Base-by-base conservation (phyloP, 768 basidiomycete genomes). In the Cubamyces sp. region DNA sequence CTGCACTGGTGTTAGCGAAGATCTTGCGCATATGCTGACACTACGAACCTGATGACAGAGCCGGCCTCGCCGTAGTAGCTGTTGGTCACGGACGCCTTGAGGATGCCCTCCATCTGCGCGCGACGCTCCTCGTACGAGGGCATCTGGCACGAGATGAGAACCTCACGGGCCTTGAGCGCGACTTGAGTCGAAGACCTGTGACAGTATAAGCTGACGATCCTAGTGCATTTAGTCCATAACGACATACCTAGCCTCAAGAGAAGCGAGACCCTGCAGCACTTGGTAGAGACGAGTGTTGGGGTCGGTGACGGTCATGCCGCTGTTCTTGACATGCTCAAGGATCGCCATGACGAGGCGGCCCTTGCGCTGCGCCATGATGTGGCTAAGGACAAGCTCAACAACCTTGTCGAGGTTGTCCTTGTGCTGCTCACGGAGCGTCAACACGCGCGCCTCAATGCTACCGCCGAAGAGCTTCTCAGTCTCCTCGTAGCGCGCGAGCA, bases 71-170 rank as follows among this genome's bases (percentile, higher is more conserved):
- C 97, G 70, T 99, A 98, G 70, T 87, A 90, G 66, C 87, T 91
- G 59, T 87, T 89, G 18, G 87, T 87, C 54, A 97, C 91, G 0
- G 97, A 91, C 26, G 88, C 84, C 76, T 91, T 94, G 50, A 99
- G 83, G 55, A 99, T 90, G 26, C 87, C 81, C 78, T 97, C 96
- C 92, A 99, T 96, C 75, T 99, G 97, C 26, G 86, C 79, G 43
- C 88, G 80, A 60, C 97, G 90, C 74, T 98, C 97, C 70, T 98
- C 95, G 72, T 93, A 96, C 15, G 95, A 96, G 5, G 97, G 97
- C 85, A 99, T 91, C 74, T 96, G 94, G 49, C 92, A 93, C 34
- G 94, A 83, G 70, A 99, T 98, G 49, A 98, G 83, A 7, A 97
- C 97, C 78, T 99, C 97, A 48, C 97, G 91, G 43, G 97, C 97